phyloP scores from a whole-genome alignment of 768 basidiomycete species.

The Hemileccinum rubropunctum region DNA sequence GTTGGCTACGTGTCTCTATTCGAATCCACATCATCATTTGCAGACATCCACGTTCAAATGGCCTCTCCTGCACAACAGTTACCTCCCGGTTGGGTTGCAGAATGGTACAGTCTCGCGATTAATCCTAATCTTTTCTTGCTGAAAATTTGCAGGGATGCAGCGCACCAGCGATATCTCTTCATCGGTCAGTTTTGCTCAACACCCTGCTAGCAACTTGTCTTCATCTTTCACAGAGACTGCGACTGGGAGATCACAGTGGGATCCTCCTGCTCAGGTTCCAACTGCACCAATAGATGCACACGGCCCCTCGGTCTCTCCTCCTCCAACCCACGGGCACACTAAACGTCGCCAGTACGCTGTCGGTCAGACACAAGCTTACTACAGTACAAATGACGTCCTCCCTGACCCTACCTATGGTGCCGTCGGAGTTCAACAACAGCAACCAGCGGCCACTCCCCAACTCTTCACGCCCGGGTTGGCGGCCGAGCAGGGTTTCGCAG shows the following conservation, averaged over 20 bases:
- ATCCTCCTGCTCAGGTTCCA: conserved; percentile 53
- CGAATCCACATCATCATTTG: neutral
- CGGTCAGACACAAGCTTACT: conserved; percentile 90
- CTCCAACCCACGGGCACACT: conserved; percentile 40
- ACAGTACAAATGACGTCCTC: conserved; percentile 47
- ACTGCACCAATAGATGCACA: conserved; percentile 39
- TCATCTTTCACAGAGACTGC: conserved; percentile 61
- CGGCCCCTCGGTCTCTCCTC: conserved; percentile 43
- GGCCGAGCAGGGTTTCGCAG: conserved; percentile 62
- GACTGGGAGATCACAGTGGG: conserved; percentile 88
- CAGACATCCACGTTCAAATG: conserved; percentile 26
- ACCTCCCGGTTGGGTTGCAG: conserved; percentile 90
- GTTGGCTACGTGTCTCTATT: conserved; percentile 26
- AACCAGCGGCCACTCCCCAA: conserved; percentile 42
- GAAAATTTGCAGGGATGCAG: conserved; percentile 60
- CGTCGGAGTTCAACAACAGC: conserved; percentile 34
- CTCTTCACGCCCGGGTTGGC: conserved; percentile 86
- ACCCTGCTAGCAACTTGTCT: conserved; percentile 1
- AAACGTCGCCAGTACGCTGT: conserved; percentile 93
- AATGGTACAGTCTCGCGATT: conserved; percentile 62
- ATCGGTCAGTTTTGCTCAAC: conserved; percentile 59
- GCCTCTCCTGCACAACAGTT: conserved; percentile 60
- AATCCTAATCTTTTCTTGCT: neutral
- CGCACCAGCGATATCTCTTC: conserved; percentile 81
- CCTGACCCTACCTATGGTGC: conserved; percentile 46